A percentile compares a stretch with the other conserved stretches of the same genome.
These are phyloP conservation scores for Xylariaceae sp. DNA, from an alignment of 2,329 filamentous ascomycete genomes.

Conservation along the genomic window DNA sequence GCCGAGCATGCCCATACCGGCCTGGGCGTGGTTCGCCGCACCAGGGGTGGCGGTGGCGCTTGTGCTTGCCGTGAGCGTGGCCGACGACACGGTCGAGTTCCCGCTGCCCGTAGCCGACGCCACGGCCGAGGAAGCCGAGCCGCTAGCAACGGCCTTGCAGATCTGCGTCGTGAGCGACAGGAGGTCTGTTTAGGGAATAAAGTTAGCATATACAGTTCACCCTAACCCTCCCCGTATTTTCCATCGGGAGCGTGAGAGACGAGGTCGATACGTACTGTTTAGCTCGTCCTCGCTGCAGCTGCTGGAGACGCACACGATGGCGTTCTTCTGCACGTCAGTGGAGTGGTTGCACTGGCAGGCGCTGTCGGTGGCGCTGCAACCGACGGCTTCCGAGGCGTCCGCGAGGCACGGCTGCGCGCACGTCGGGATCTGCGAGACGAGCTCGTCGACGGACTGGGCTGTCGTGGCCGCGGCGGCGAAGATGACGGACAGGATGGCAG, in stretches of 20 bases:
- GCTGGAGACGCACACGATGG: constrained; percentile 32
- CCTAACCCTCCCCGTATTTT: no score
- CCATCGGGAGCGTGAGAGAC: no score
- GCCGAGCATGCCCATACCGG: constrained; percentile 26
- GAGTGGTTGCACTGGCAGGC: constrained; percentile 35
- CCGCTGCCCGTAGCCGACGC: not conserved
- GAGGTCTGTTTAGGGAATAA: constrained; percentile 1
- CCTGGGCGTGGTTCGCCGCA: constrained; percentile 21
- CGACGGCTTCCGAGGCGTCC: constrained; percentile 24
- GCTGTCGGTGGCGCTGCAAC: constrained; percentile 31
- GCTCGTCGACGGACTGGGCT: constrained; percentile 19
- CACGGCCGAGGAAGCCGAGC: not conserved
- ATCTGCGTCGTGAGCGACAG: constrained; percentile 15
- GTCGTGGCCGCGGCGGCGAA: constrained; percentile 15
- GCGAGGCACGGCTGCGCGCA: constrained; percentile 36
- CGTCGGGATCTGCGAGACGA: constrained; percentile 29
- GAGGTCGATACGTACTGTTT: constrained; percentile 28
- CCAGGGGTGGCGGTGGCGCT: constrained; percentile 4
- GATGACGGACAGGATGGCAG: constrained; percentile 21
- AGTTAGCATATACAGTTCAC: not conserved
- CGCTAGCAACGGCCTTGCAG: constrained; percentile 15
- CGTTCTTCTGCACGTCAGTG: constrained; percentile 28
- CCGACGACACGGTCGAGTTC: not conserved
- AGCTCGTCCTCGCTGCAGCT: constrained; percentile 32
- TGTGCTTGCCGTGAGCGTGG: not conserved